Evolutionary conservation across 192 early-diverging fungal species (phyloP).

Genomic region (Gigaspora rosea): DNA sequence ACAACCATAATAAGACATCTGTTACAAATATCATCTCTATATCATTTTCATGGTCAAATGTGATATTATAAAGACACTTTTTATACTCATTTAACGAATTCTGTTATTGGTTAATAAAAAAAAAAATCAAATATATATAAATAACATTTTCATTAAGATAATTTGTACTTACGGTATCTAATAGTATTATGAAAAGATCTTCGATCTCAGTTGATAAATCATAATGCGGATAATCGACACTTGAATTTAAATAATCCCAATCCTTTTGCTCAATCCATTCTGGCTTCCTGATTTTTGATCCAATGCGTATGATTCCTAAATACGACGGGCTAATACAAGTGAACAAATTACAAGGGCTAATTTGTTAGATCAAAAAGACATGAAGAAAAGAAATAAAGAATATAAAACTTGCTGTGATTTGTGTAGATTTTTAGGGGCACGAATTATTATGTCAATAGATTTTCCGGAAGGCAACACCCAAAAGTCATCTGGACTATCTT

Average conservation of each 20-base stretch:
- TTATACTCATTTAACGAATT: conserved; percentile 21
- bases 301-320: conserved; percentile 23
- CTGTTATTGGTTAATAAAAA: conserved; percentile 28
- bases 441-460: conserved; percentile 22
- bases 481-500: conserved; percentile 17
- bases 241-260: conserved; percentile 25
- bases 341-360: neutral
- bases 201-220: conserved; percentile 6
- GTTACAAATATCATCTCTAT: conserved; percentile 25
- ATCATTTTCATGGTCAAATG: conserved; percentile 16
- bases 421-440: conserved; percentile 20
- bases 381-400: conserved; percentile 11
- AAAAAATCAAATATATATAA: conserved; percentile 19
- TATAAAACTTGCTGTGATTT: conserved; percentile 25
- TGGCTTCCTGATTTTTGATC: conserved; percentile 15
- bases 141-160: conserved; percentile 17
- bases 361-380: conserved; percentile 14
- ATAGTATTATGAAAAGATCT: too few species aligned
- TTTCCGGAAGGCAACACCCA: conserved; percentile 20
- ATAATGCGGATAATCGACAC: conserved; percentile 23
- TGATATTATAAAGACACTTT: conserved; percentile 19
- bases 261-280: conserved; percentile 28
- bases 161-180: conserved; percentile 32
- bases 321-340: conserved; percentile 22
- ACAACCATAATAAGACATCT: conserved; percentile 29